Base-by-base conservation (phyloP, 2,329 filamentous ascomycete species). In the Emergomyces orientalis region DNA sequence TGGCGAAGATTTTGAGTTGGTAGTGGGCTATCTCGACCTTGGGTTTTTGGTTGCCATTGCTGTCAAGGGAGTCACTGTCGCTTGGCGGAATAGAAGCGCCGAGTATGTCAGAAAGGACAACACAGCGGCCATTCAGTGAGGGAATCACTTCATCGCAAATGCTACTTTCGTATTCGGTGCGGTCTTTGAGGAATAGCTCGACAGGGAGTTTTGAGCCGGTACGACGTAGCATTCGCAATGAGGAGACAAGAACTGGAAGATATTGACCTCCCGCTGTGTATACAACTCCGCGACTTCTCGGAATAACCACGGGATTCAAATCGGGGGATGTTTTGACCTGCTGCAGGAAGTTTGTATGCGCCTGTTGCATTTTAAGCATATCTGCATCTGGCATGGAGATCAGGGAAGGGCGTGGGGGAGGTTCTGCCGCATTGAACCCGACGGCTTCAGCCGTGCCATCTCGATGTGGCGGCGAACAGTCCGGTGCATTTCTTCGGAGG, bases 1-100 rank as follows among this genome's bases (percentile, higher is more conserved):
- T 78, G 3, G 82, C 76, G 65, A 85, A 80, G 41, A 81, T 75
- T 69, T 85, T 85, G 73, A 81, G 80, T 68, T 86, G 83, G 69
- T 78, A 85, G 61, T 77, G 74, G 27, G 71, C 72, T 60, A 82
- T 75, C 37, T 71, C 66, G 9, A 73, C 67, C 41, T 72, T 68
- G 8, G 65, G 57, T 3, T 67, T 66, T 1, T 70, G 67, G 59
- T 61, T 52, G 14, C n/a, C 41, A 58, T 63, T 55, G 54, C 19
- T 25, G 54, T 9, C 11, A 22, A 3, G 22, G 27, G 49, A 30
- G 25, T 54, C 32, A 19, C 30, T 17, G 56, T 32, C 39, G 22
- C 22, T n/a, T 49, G 45, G 22, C 5, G 39, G 22, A 3, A 45
- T 4, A 43, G n/a, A 3, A 7, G 52, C 30, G n/a, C 54, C 22